Evolutionary conservation across 148 eudicot genomes (phyloP).

Genomic region (Spergularia bocconei): DNA sequence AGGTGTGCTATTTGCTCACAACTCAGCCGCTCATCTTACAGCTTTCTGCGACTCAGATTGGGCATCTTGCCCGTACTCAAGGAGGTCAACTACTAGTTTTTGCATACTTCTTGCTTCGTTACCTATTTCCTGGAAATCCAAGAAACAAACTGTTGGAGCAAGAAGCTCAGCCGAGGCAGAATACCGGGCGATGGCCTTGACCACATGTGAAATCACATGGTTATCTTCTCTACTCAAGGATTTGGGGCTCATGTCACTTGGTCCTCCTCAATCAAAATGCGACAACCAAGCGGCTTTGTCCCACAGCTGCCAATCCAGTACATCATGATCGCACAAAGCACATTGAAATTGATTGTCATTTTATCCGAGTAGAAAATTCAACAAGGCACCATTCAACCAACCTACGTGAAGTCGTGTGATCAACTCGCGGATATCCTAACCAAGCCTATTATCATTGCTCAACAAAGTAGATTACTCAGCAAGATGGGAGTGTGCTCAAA

Average conservation of each 20-base stretch:
- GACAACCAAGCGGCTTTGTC: background rate
- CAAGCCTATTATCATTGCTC: no score
- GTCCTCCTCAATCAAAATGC: background rate
- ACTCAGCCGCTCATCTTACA: background rate
- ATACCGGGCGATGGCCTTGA: background rate
- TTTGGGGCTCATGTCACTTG: background rate
- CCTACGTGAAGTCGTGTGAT: no score
- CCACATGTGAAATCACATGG: background rate
- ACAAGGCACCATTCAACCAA: no score
- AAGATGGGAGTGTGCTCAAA: no score
- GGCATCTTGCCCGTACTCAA: background rate
- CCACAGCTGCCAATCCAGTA: no score
- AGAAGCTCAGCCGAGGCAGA: background rate
- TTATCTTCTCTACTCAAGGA: background rate
- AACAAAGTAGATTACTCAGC: no score
- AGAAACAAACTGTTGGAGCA: background rate
- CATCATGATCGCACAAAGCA: no score
- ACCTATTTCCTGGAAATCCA: no score
- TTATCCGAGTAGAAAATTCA: no score
- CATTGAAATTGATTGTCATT: no score
- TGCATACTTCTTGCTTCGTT: no score
- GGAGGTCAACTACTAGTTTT: background rate
- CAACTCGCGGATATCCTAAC: no score
- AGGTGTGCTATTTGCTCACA: background rate
- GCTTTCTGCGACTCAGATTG: background rate